phyloP scores from a whole-genome alignment of 768 basidiomycete species.

The Termitomyces heimii region DNA sequence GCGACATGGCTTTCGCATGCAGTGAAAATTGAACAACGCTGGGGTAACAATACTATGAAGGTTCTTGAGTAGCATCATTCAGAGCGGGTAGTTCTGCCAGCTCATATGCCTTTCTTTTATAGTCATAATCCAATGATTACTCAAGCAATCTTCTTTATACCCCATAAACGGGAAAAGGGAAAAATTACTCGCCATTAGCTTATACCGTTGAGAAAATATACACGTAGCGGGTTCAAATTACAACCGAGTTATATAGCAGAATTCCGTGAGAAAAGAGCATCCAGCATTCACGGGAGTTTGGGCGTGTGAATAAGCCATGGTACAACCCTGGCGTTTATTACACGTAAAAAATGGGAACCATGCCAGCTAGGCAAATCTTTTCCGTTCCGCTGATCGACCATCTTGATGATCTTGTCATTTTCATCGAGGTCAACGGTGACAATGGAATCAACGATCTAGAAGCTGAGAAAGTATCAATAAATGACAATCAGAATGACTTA shows the following conservation, averaged over 20 bases:
- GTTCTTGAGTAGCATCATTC: background rate
- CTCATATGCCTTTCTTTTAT: background rate
- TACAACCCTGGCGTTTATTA: conserved; percentile 41
- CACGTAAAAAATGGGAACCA: conserved; percentile 42
- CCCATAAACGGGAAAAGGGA: background rate
- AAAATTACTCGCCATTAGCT: background rate
- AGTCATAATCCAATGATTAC: background rate
- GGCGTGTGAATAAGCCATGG: conserved; percentile 53
- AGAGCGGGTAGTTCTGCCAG: too few species aligned
- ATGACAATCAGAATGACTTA: conserved; percentile 10
- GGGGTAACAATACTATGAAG: background rate
- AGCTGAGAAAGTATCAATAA: background rate
- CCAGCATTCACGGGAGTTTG: conserved; percentile 24
- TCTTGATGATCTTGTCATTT: conserved; percentile 49
- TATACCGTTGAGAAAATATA: conserved; percentile 1
- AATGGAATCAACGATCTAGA: conserved; percentile 53
- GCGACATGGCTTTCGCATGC: background rate
- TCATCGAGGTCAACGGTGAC: conserved; percentile 62
- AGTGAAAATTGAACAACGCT: background rate
- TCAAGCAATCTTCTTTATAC: background rate
- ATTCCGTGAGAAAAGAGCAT: conserved; percentile 4
- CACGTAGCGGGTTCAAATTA: background rate
- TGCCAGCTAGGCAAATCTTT: conserved; percentile 43
- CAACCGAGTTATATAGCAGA: background rate
- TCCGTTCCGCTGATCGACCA: conserved; percentile 60